Evolutionary conservation across 768 basidiomycete species (phyloP).

Genomic region (Paxillus ammoniavirescens): DNA sequence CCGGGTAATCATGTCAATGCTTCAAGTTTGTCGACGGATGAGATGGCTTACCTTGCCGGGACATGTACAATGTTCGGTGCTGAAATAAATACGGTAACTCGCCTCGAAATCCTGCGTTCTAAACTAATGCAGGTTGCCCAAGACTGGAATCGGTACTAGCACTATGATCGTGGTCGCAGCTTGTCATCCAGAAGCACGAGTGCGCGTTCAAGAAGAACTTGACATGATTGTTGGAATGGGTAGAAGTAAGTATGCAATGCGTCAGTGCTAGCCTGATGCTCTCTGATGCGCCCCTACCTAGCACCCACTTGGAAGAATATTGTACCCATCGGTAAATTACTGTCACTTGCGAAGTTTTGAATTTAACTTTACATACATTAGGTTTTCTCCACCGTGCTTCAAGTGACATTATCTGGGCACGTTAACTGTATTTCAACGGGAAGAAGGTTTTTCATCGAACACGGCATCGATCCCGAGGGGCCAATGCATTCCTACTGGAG

Average conservation of each 20-base stretch:
- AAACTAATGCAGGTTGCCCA: neutral
- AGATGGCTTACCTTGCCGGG: constrained; percentile 58
- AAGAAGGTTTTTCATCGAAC: constrained; percentile 35
- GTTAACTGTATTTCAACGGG: neutral
- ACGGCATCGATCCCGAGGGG: constrained; percentile 10
- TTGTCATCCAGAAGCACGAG: constrained; percentile 49
- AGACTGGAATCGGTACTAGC: constrained; percentile 51
- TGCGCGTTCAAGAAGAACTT: constrained; percentile 50
- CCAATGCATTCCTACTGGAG: constrained; percentile 22
- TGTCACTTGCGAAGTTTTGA: neutral
- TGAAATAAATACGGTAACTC: constrained; percentile 49
- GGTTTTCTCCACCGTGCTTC: constrained; percentile 62
- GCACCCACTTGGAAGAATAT: constrained; percentile 38
- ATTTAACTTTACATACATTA: neutral
- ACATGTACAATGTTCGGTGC: constrained; percentile 60
- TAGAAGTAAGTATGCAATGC: constrained; percentile 11
- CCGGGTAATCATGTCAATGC: too few relatives aligned
- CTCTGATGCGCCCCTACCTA: constrained; percentile 12
- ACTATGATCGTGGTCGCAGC: constrained; percentile 54
- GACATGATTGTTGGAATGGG: constrained; percentile 47
- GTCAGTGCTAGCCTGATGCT: neutral
- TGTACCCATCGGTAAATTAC: constrained; percentile 18
- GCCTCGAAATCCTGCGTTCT: too few relatives aligned
- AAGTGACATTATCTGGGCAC: constrained; percentile 59
- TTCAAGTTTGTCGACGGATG: constrained; percentile 50